Evolutionary conservation across 2,329 filamentous ascomycete species (phyloP), one percentile per base, ranked within the genome.

Genomic region (Trichoderma citrinoviride): DNA sequence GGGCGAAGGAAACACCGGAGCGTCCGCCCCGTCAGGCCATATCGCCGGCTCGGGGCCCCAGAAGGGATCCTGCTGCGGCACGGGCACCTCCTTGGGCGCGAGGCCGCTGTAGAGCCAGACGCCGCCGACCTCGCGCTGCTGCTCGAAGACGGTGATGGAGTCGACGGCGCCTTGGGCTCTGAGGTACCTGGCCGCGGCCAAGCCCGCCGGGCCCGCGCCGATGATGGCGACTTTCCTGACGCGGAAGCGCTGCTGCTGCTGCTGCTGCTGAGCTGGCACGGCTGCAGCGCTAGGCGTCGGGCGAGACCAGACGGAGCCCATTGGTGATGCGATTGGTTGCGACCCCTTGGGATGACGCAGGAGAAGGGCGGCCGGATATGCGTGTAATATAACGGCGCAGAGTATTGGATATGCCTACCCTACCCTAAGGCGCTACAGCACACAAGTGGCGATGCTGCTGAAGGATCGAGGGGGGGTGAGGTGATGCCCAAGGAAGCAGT

Each of bases 101-200:
- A 75, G 77, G 29, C 81, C 79, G 67, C 83, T 88, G 75, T 96
- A 93, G 72, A 92, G 90, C 94, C 94, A 98, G 10, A 95, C 86
- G 2, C 95, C 94, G 65, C 93, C 94, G 7, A 90, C 85, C 54
- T 86, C 83, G 50, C 83, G 80, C 69, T 92, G 88, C 76, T 97
- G 92, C 77, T 98, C 95, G 72, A 90, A 96, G 44, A 97, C 77
- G 66, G 88, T 85, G 66, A 98, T 88, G 33, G 81, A 83, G 14
- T 87, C 78, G 72, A 95, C 95, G 1, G 75, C 69, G 43, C 80
- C 72, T 82, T 89, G 92, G 0, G 90, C 91, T 12, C 85, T 75
- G 19, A 97, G 82, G 72, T 93, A 93, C 82, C 92, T 95, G 61
- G 92, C 92, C 25, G 90, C 87, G 27, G 89, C 86, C 4, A 97